phyloP scores from a whole-genome alignment of 1,284 basidiomycete species.

The Fomitopsis betulina region DNA sequence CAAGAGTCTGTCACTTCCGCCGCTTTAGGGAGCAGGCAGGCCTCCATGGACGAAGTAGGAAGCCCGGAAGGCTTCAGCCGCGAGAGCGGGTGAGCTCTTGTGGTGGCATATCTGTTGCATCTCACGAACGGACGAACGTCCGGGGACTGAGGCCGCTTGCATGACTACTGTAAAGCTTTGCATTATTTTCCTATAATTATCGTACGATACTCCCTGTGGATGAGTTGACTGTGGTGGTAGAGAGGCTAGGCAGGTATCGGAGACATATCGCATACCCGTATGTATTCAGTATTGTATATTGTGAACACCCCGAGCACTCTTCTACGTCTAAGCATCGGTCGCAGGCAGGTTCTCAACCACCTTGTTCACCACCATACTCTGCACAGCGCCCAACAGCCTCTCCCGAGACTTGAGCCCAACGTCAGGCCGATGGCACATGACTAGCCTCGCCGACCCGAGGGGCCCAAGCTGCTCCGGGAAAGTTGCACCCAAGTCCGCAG shows the following conservation, averaged over 20 bases:
- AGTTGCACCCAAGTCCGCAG: constrained; percentile 8
- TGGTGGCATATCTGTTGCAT: no score
- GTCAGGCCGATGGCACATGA: constrained; percentile 39
- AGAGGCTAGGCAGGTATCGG: not conserved
- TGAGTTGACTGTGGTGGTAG: not conserved
- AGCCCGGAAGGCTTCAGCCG: no score
- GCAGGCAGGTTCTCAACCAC: not conserved
- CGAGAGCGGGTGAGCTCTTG: no score
- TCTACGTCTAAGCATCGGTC: not conserved
- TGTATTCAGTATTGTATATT: constrained; percentile 9
- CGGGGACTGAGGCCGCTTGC: no score
- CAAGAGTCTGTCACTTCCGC: not conserved
- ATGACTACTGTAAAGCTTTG: no score
- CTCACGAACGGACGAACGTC: no score
- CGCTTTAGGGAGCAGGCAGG: no score
- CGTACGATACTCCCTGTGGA: not conserved
- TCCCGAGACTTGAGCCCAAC: constrained; percentile 28
- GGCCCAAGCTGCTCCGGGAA: constrained; percentile 29
- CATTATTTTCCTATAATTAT: not conserved
- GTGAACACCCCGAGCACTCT: not conserved
- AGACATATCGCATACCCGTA: constrained; percentile 1
- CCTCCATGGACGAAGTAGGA: no score
- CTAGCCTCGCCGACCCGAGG: constrained; percentile 36
- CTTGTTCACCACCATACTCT: constrained; percentile 10
- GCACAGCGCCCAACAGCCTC: constrained; percentile 18